phyloP scores from a whole-genome alignment of 78 protist genomes.

The Carpediemonas membranifera region DNA sequence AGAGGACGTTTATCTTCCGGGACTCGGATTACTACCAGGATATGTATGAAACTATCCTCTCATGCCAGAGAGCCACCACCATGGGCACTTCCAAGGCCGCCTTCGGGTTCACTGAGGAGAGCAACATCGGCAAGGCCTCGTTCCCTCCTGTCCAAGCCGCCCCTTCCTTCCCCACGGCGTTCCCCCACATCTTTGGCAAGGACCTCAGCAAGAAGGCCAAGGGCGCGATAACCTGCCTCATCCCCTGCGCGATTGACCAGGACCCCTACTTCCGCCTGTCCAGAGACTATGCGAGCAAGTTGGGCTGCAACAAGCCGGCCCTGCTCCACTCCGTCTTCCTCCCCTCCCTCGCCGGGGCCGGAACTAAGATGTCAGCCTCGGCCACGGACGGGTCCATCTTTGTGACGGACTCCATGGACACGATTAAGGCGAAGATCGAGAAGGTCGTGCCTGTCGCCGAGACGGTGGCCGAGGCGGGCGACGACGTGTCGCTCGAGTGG shows the following conservation, averaged over 20 bases:
- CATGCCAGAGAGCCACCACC: not conserved
- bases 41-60: not conserved
- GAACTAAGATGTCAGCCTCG: conserved; percentile 82
- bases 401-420: conserved; percentile 77
- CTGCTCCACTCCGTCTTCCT: conserved; percentile 80
- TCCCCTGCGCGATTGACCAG: conserved; percentile 97
- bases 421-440: conserved; percentile 68
- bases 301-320: conserved; percentile 79
- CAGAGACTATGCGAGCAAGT: conserved; percentile 83
- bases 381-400: conserved; percentile 63
- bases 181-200: conserved; percentile 80
- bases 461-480: conserved; percentile 64
- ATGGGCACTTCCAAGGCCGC: too few species aligned
- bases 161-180: conserved; percentile 77
- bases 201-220: not conserved
- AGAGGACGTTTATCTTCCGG: conserved; percentile 89
- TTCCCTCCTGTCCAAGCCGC: conserved; percentile 88
- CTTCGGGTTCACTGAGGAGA: not conserved
- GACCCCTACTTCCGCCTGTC: conserved; percentile 98
- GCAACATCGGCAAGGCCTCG: conserved; percentile 58
- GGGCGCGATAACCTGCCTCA: conserved; percentile 71
- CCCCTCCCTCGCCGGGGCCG: conserved; percentile 81
- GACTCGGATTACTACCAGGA: conserved; percentile 74
- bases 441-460: conserved; percentile 80
- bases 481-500: conserved; percentile 4